Base-by-base conservation (phyloP, 257 asterid genomes). In the Oldenlandia corymbosa region DNA sequence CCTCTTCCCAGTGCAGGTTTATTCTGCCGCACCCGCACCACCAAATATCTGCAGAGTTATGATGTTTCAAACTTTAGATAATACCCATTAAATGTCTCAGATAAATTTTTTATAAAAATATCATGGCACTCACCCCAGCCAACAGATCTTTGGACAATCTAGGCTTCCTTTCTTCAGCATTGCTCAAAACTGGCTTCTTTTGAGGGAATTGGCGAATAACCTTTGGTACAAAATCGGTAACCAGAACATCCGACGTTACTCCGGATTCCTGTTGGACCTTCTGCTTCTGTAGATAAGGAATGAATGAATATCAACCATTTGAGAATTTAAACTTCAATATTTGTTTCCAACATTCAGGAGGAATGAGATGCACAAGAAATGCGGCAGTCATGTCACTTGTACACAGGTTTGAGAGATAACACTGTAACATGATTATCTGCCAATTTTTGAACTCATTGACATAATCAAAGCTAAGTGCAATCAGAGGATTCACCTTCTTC, bases 141-240 rank as follows among this genome's bases (percentile, higher is more conserved):
- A 91, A 74, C 65, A 88, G 2, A 68, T 83, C 92, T 73, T 56
- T 76, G 5, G 98, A 85, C 62, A 88, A 61, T 49, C 80, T 56
- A 62, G 80, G 81, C 70, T 80, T 78, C 20, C 37, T 72, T 62
- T 79, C 84, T 62, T 75, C 78, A 27, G 73, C 46, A 51, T 78
- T 72, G 42, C 63, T 76, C 27, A 46, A 74, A 58, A 83, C 87
- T 27, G 92, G 84, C 56, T 70, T 81, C 52, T 69, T 82, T 81
- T 91, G 96, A n/a, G 76, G 83, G 68, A 79, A 86, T 50, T 83
- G 87, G 27, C 84, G 81, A 12, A 78, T 70, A 62, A 78, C 77
- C 67, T 84, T 88, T 5, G 84, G 90, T 14, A 70, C 76, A 78
- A 78, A 55, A 58, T 60, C 61, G 55, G 52, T 62, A 61, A 65